Evolutionary conservation across 2,329 filamentous ascomycete genomes (phyloP), one percentile per base, ranked within the genome.

Genomic region (Exophiala sideris): DNA sequence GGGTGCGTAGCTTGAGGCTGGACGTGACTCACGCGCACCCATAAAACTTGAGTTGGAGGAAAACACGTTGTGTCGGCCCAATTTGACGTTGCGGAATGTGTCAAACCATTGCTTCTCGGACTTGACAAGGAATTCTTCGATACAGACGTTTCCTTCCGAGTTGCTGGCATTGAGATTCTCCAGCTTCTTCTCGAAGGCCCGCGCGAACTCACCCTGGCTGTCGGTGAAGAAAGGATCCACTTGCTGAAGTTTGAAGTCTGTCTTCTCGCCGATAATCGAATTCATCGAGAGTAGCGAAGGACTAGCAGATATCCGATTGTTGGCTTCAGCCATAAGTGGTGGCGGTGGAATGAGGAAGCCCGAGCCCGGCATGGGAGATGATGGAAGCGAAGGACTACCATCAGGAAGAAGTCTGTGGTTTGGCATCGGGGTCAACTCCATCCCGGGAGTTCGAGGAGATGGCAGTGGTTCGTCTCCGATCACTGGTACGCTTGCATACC

Each of bases 171-270:
- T 79, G 12, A 87, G 71, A 2, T 69, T 67, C 32, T 81, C 77
- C 1, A 86, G 74, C 63, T 76, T 80, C 66, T 78, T 76, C 53
- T 81, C 79, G 58, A 85, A 86, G 1, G 71, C 74, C 56, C 74
- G 74, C 59, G 80, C 83, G 66, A 83, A 87, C 57, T 83, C 75
- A 32, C 82, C 83, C 33, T 76, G 82, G 44, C 79, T 78, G 64
- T 87, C 84, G 5, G 80, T 86, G 70, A 87, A 87, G 70, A 82
- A 84, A 2, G 83, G 84, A 60, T 84, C 82, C 0, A 87, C 81
- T 52, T 85, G 83, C 64, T 87, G 84, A 12, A 86, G 75, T 57
- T 81, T 79, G 64, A 79, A 83, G 62, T 84, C 78, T 49, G 79
- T 79, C 64, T 83, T 83, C 54, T 81, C 81, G 14, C 82, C 80